Evolutionary conservation across 2,329 filamentous ascomycete species (phyloP).

Genomic region (Truncatella angustata): DNA sequence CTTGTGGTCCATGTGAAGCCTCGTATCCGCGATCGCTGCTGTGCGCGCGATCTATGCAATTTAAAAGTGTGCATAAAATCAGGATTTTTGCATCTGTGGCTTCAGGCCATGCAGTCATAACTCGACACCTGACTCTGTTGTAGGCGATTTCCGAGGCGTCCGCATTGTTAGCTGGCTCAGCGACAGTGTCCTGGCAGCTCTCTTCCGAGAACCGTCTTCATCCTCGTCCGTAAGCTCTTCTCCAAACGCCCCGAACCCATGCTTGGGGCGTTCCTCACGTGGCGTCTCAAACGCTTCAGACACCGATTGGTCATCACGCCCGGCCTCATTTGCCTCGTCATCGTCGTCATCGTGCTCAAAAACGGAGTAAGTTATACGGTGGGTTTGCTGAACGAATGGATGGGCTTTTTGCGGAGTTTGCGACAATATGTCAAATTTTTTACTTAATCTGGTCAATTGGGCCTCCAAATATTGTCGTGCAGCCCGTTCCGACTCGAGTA

Average conservation of each 20-base stretch:
- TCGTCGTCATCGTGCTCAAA: conserved; percentile 44
- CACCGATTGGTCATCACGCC: conserved; percentile 23
- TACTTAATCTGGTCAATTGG: conserved; percentile 52
- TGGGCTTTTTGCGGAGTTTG: conserved; percentile 35
- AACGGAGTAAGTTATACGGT: conserved; percentile 32
- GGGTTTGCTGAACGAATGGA: conserved; percentile 30
- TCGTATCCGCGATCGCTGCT: too few relatives aligned
- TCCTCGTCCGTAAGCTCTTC: conserved; percentile 40
- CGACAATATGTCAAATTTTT: conserved; percentile 46
- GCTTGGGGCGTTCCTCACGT: conserved; percentile 39
- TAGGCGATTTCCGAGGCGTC: conserved; percentile 27
- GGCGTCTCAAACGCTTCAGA: conserved; percentile 54
- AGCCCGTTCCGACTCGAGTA: conserved; percentile 57
- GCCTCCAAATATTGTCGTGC: conserved; percentile 55
- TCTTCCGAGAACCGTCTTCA: conserved; percentile 39
- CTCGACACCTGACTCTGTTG: conserved; percentile 18
- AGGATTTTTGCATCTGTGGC: neutral
- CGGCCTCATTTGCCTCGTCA: conserved; percentile 26
- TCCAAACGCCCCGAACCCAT: conserved; percentile 39
- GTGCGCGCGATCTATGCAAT: too few relatives aligned
- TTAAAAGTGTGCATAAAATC: too few relatives aligned
- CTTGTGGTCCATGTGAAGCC: too few relatives aligned
- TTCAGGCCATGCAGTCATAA: conserved; percentile 31
- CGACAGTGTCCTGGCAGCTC: conserved; percentile 62
- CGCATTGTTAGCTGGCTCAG: conserved; percentile 58